Conservation (phyloP, 352 stramenopile species). For the Pythium brachiatum region DNA sequence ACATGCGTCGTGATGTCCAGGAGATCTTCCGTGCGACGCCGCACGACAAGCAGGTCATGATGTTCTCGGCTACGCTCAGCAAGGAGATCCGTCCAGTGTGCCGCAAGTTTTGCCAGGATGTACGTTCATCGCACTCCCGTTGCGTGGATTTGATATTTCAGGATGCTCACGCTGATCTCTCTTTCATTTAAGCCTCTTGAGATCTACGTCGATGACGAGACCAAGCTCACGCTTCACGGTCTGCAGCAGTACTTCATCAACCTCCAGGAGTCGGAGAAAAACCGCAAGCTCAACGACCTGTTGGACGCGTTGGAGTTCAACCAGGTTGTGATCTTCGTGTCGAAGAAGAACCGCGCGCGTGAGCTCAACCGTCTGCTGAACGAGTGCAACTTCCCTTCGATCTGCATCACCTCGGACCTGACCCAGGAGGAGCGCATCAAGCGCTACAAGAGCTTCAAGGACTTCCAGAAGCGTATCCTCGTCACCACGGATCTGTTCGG, state of each 20-base stretch:
- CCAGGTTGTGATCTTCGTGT: slow-evolving; percentile 99
- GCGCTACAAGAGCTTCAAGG: slow-evolving; percentile 99
- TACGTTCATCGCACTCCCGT: too few relatives aligned
- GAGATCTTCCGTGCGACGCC: slow-evolving; percentile 99
- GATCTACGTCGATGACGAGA: slow-evolving; percentile 99
- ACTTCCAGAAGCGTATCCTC: slow-evolving; percentile 99
- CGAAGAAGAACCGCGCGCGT: slow-evolving; percentile 95
- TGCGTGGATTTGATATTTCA: too few relatives aligned
- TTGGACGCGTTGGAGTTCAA: slow-evolving; percentile 99
- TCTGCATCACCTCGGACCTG: slow-evolving; percentile 98
- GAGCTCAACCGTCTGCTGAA: slow-evolving; percentile 98
- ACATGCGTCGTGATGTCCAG: slow-evolving; percentile 99
- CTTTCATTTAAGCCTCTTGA: slow-evolving; percentile 91
- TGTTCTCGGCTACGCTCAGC: slow-evolving; percentile 99
- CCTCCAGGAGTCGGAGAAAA: slow-evolving; percentile 99
- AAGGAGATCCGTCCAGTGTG: slow-evolving; percentile 99
- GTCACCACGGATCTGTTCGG: slow-evolving; percentile 99
- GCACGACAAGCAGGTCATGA: slow-evolving; percentile 99
- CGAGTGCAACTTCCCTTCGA: slow-evolving; percentile 99
- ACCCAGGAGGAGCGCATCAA: slow-evolving; percentile 98
- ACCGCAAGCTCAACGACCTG: slow-evolving; percentile 99
- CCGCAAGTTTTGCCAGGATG: slow-evolving; percentile 99
- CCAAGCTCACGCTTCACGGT: slow-evolving; percentile 99
- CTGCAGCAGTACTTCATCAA: slow-evolving; percentile 99
- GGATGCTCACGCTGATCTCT: background rate